Conservation (phyloP, 345 rosid species). For the Gossypium sturtianum region DNA sequence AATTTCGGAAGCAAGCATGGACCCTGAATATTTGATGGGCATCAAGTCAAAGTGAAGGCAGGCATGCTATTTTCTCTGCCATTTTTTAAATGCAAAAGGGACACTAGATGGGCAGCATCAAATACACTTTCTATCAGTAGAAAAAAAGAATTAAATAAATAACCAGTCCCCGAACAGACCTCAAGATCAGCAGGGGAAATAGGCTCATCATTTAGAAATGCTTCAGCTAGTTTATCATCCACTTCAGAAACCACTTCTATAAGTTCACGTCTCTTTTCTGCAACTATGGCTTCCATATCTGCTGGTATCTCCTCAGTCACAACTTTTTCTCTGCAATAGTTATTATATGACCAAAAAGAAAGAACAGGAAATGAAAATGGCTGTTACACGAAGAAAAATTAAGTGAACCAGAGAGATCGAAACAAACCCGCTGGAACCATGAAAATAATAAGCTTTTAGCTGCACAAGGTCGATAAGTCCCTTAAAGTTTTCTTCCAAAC, state of each 20-base stretch:
- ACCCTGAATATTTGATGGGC: not conserved
- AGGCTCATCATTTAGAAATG: constrained; percentile 81
- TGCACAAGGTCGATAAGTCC: constrained; percentile 90
- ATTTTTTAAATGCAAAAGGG: not conserved
- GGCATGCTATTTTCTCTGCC: not conserved
- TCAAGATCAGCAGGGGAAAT: constrained; percentile 72
- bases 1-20: not conserved
- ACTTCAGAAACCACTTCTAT: constrained; percentile 93
- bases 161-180: constrained; percentile 30
- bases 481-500: constrained; percentile 79
- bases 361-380: not conserved
- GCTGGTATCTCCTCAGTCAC: constrained; percentile 69
- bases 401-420: constrained; percentile 10
- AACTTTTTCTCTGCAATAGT: constrained; percentile 71
- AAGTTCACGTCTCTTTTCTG: constrained; percentile 81
- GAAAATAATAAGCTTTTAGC: constrained; percentile 62
- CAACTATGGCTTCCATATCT: constrained; percentile 64
- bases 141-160: not conserved
- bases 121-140: too few species aligned
- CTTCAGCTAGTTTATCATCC: constrained; percentile 88
- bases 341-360: not conserved
- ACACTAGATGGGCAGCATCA: not conserved
- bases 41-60: not conserved
- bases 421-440: constrained; percentile 86
- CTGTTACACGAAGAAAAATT: not conserved